A percentile compares a stretch with the other conserved stretches of the same genome.
Evolutionary conservation across 2,329 filamentous ascomycete species (phyloP).

Genomic region (Fusarium citri): DNA sequence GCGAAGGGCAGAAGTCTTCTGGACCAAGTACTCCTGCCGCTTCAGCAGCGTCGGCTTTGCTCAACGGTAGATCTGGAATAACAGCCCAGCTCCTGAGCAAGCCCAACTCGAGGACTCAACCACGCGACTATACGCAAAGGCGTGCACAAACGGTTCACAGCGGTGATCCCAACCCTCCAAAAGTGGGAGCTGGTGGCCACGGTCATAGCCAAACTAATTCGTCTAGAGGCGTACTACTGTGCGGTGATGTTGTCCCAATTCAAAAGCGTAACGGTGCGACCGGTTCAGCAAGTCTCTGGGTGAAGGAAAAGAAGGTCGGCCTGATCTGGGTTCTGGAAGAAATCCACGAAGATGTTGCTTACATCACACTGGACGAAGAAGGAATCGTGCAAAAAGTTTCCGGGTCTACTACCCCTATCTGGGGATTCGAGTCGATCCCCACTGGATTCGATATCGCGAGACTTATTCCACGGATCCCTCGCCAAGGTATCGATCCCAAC

Average conservation of each 20-base stretch:
- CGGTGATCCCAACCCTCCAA: slow-evolving; percentile 65
- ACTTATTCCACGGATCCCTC: slow-evolving; percentile 85
- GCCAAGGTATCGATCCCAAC: slow-evolving; percentile 76
- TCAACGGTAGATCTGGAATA: slow-evolving; percentile 80
- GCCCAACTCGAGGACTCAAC: slow-evolving; percentile 70
- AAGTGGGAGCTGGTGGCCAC: slow-evolving; percentile 66
- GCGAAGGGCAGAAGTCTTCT: slow-evolving; percentile 48
- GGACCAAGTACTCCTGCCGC: slow-evolving; percentile 52
- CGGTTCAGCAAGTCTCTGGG: slow-evolving; percentile 95
- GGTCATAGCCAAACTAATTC: slow-evolving; percentile 77
- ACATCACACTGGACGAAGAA: slow-evolving; percentile 80
- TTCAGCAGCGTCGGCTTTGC: slow-evolving; percentile 62
- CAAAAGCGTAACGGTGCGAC: slow-evolving; percentile 93
- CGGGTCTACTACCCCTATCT: slow-evolving; percentile 87
- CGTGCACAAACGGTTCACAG: slow-evolving; percentile 74
- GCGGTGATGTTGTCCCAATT: slow-evolving; percentile 98
- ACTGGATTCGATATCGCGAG: slow-evolving; percentile 79
- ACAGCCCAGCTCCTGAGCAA: slow-evolving; percentile 91
- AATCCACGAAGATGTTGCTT: slow-evolving; percentile 92
- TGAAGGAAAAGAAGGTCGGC: slow-evolving; percentile 94
- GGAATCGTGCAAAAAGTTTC: slow-evolving; percentile 76
- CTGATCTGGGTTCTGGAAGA: slow-evolving; percentile 98
- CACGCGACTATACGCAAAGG: slow-evolving; percentile 64
- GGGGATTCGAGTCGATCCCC: slow-evolving; percentile 77
- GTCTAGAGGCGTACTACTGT: slow-evolving; percentile 89